phyloP scores from a whole-genome alignment of 2,329 filamentous ascomycete genomes.

The Ophiocordyceps unilateralis region DNA sequence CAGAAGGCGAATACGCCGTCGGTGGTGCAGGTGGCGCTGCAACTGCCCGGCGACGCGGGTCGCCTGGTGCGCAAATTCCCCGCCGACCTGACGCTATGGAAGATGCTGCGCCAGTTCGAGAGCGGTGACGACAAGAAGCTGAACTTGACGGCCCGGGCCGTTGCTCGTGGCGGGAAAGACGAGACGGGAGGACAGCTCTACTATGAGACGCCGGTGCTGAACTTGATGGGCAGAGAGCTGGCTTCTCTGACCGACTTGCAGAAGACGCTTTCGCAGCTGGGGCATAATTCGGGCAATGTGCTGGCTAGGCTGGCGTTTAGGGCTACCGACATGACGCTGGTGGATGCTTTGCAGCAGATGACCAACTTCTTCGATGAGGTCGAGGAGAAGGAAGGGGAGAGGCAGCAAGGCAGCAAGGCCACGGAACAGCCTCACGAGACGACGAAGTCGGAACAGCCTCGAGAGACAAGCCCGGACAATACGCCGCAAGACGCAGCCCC shows the following conservation, averaged over 20 bases:
- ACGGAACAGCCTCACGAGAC: conserved; percentile 6
- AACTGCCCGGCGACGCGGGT: conserved; percentile 42
- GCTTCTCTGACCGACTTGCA: conserved; percentile 66
- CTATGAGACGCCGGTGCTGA: conserved; percentile 75
- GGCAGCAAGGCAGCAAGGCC: conserved; percentile 2
- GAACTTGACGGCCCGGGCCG: conserved; percentile 72
- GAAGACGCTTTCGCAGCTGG: conserved; percentile 74
- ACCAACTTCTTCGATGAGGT: conserved; percentile 51
- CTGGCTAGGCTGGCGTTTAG: conserved; percentile 64
- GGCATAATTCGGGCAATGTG: conserved; percentile 69
- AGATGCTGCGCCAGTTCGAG: conserved; percentile 79
- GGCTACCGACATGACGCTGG: conserved; percentile 59
- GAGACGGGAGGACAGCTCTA: conserved; percentile 52
- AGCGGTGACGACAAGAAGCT: conserved; percentile 42
- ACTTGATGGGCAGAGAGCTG: conserved; percentile 68
- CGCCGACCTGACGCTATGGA: conserved; percentile 78
- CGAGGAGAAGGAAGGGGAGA: conserved; percentile 9
- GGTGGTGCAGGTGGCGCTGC: conserved; percentile 74
- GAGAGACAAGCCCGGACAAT: neutral
- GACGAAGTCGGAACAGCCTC: conserved; percentile 7
- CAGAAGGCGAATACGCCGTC: conserved; percentile 72
- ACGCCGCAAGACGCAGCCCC: conserved; percentile 3
- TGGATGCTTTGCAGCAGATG: conserved; percentile 74
- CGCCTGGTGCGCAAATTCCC: conserved; percentile 73
- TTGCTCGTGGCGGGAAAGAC: conserved; percentile 38